These are phyloP conservation scores for Voacanga thouarsii DNA, from an alignment of 257 asterid species.

Conservation along the genomic window DNA sequence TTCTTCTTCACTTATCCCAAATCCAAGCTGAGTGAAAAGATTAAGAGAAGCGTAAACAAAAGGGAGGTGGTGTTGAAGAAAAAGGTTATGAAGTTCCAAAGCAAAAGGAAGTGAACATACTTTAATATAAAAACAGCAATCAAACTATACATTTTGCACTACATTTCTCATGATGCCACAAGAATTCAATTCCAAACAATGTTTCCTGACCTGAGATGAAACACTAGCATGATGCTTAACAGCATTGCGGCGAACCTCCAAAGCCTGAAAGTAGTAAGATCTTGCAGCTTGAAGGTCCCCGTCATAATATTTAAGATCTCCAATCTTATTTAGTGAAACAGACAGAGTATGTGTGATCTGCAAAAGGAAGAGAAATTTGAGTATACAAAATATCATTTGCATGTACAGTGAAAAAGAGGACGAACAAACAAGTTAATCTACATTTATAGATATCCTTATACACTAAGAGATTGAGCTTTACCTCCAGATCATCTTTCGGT, in stretches of 20 bases:
- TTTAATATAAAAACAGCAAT: neutral
- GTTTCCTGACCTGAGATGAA: slow-evolving; percentile 70
- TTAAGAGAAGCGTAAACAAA: neutral
- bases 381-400: neutral
- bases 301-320: slow-evolving; percentile 83
- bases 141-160: neutral
- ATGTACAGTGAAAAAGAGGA: neutral
- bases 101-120: neutral
- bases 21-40: neutral
- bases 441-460: neutral
- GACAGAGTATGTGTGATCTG: slow-evolving; percentile 82
- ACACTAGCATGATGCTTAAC: slow-evolving; percentile 41
- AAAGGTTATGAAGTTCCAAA: neutral
- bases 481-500: slow-evolving; percentile 80
- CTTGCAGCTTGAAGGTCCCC: slow-evolving; percentile 81
- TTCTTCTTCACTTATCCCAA: neutral
- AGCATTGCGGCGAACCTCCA: slow-evolving; percentile 83
- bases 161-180: neutral
- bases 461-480: slow-evolving; percentile 11
- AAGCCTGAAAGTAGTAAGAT: slow-evolving; percentile 71
- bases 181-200: neutral
- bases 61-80: too few relatives aligned
- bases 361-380: neutral
- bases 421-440: neutral
- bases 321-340: slow-evolving; percentile 87